Conservation (phyloP, 2,329 filamentous ascomycete genomes). For the Pseudocercospora eumusae region DNA sequence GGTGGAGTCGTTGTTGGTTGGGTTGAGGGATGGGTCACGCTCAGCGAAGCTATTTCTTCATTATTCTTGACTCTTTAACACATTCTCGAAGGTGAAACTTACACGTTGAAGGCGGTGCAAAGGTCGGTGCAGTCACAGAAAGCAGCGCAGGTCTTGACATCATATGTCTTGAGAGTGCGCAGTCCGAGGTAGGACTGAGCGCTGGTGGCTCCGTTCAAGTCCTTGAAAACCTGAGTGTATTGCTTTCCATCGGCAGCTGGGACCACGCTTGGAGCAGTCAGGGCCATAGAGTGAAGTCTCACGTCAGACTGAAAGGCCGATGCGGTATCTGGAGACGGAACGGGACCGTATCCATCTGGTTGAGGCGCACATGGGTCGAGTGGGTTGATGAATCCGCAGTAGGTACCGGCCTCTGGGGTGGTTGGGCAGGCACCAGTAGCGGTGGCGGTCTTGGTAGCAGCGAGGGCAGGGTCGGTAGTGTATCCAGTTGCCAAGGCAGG, state of each 20-base stretch:
- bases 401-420: slow-evolving; percentile 39
- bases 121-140: slow-evolving; percentile 38
- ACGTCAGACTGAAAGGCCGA: slow-evolving; percentile 32
- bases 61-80: background rate
- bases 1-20: slow-evolving; percentile 34
- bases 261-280: slow-evolving; percentile 29
- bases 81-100: background rate
- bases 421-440: slow-evolving; percentile 36
- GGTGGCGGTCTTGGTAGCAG: slow-evolving; percentile 30
- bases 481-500: slow-evolving; percentile 31
- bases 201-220: slow-evolving; percentile 36
- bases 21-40: slow-evolving; percentile 40
- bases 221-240: slow-evolving; percentile 38
- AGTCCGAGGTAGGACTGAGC: slow-evolving; percentile 40
- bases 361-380: slow-evolving; percentile 43
- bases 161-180: slow-evolving; percentile 37
- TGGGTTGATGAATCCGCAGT: slow-evolving; percentile 45
- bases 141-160: slow-evolving; percentile 35
- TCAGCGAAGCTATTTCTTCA: slow-evolving; percentile 34
- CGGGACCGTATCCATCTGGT: slow-evolving; percentile 42
- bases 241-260: slow-evolving; percentile 22
- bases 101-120: slow-evolving; percentile 42
- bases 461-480: slow-evolving; percentile 31
- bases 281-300: slow-evolving; percentile 21
- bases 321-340: slow-evolving; percentile 29